phyloP scores from a whole-genome alignment of 805 yeast genomes.

The Ogataea pini region DNA sequence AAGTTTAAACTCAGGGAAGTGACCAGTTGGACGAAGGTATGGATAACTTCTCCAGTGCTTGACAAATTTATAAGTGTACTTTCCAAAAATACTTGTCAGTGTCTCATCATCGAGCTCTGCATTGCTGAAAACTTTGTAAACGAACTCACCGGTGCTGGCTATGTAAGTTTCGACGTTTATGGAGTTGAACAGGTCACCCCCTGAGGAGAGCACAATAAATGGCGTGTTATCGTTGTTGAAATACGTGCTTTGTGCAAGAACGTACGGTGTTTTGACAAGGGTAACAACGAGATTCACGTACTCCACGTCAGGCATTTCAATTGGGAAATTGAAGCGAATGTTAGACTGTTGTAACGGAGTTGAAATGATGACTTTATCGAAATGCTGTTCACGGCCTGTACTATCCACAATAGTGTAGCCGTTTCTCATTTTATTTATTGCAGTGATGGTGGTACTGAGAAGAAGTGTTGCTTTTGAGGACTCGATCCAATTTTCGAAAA shows the following conservation, averaged over 20 bases:
- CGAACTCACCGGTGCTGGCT: slow-evolving; percentile 30
- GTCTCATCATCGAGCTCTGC: slow-evolving; percentile 22
- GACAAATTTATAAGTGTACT: slow-evolving; percentile 29
- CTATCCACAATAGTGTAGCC: slow-evolving; percentile 8
- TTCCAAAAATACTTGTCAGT: slow-evolving; percentile 26
- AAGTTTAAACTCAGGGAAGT: slow-evolving; percentile 25
- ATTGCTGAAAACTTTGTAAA: slow-evolving; percentile 45
- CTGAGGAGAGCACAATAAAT: slow-evolving; percentile 30
- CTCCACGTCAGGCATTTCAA: slow-evolving; percentile 22
- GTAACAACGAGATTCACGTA: slow-evolving; percentile 22
- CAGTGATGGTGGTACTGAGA: slow-evolving; percentile 34
- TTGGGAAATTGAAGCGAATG: slow-evolving; percentile 20
- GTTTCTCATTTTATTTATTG: slow-evolving; percentile 13
- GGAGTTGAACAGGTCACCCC: slow-evolving; percentile 35
- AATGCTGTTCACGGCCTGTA: slow-evolving; percentile 21
- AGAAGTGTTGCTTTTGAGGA: slow-evolving; percentile 36
- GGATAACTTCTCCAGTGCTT: slow-evolving; percentile 51
- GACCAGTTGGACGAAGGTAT: slow-evolving; percentile 32
- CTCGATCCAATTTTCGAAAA: slow-evolving; percentile 43
- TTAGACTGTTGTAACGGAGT: slow-evolving; percentile 40
- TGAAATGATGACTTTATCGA: slow-evolving; percentile 48
- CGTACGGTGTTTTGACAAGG: slow-evolving; percentile 28
- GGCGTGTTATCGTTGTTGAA: slow-evolving; percentile 25
- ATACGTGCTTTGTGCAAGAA: slow-evolving; percentile 17
- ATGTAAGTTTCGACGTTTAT: slow-evolving; percentile 34